These are phyloP conservation scores for Pestalotiopsis sp. DNA, from an alignment of 2,329 filamentous ascomycete genomes.

Conservation along the genomic window DNA sequence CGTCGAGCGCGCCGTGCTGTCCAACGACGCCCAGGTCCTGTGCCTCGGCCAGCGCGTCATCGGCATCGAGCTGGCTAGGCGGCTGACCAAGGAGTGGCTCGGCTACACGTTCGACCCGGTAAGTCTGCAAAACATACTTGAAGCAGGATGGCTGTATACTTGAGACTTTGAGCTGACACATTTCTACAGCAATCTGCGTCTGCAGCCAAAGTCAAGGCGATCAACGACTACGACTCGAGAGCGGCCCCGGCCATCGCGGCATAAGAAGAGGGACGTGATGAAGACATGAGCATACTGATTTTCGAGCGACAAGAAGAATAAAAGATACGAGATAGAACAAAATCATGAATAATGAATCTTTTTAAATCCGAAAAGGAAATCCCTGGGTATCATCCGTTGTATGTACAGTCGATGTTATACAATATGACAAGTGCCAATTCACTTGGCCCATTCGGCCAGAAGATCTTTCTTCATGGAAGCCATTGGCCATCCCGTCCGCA, in stretches of 20 bases:
- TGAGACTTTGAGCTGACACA: background rate
- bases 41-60: conserved; percentile 83
- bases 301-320: background rate
- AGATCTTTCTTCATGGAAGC: conserved; percentile 30
- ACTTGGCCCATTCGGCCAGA: conserved; percentile 30
- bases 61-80: conserved; percentile 74
- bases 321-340: background rate
- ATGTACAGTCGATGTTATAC: background rate
- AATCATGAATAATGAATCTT: background rate
- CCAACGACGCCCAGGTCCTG: conserved; percentile 82
- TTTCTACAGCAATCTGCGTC: conserved; percentile 14
- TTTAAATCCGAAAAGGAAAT: background rate
- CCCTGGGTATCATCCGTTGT: conserved; percentile 6
- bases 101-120: conserved; percentile 77
- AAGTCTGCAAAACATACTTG: conserved; percentile 36
- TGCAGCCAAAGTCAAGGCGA: conserved; percentile 18
- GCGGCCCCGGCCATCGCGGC: background rate
- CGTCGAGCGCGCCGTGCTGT: conserved; percentile 78
- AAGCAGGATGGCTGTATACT: background rate
- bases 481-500: conserved; percentile 44
- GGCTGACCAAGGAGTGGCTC: conserved; percentile 79
- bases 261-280: background rate
- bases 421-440: background rate
- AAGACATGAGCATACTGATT: background rate
- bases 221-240: conserved; percentile 18